Conservation (phyloP, 306 rosid genomes). For the Casuarina glauca region DNA sequence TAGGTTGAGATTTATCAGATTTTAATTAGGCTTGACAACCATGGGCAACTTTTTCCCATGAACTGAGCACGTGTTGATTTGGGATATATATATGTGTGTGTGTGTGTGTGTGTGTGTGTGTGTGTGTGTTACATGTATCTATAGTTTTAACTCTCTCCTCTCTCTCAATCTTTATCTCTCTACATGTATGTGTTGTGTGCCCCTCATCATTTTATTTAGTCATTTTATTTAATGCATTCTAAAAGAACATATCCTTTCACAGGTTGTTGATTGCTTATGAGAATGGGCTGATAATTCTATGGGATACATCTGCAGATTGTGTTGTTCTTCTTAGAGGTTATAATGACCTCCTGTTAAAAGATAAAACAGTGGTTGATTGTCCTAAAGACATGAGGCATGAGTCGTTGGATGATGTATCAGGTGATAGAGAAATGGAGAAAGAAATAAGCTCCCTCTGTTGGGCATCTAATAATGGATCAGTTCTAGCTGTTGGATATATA, state of each 20-base stretch:
- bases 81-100: not conserved
- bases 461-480: conserved; percentile 75
- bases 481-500: conserved; percentile 76
- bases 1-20: too few species aligned
- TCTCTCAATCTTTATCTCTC: not conserved
- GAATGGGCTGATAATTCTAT: conserved; percentile 74
- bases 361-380: conserved; percentile 33
- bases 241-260: conserved; percentile 39
- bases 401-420: conserved; percentile 44
- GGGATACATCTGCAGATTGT: conserved; percentile 87
- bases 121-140: not conserved
- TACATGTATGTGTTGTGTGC: not conserved
- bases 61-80: not conserved
- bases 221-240: conserved; percentile 10
- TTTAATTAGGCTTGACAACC: too few species aligned
- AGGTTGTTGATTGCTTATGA: conserved; percentile 82
- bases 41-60: not conserved
- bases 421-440: conserved; percentile 54
- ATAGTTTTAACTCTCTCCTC: not conserved
- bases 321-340: conserved; percentile 68
- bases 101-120: not conserved
- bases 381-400: conserved; percentile 35
- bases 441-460: conserved; percentile 85
- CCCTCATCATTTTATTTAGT: not conserved
- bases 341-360: conserved; percentile 56